These are phyloP conservation scores for Globisporangium mamillatum DNA, from an alignment of 352 stramenopile genomes.

Conservation along the genomic window DNA sequence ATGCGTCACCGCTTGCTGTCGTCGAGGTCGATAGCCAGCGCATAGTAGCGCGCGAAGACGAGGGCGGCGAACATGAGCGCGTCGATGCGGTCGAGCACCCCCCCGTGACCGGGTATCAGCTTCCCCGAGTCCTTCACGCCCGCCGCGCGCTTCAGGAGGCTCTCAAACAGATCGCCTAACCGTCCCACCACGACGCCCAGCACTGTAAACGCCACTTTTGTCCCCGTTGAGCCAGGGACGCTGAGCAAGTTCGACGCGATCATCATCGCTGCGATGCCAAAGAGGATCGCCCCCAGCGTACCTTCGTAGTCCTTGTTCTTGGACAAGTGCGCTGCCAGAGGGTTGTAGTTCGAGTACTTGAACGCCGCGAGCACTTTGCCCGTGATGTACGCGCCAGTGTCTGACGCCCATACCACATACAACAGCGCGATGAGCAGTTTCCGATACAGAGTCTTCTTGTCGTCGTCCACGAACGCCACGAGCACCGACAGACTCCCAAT, in stretches of 20 bases:
- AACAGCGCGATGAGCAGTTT: slow-evolving; percentile 67
- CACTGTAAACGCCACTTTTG: slow-evolving; percentile 80
- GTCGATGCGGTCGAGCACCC: slow-evolving; percentile 95
- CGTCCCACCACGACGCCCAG: slow-evolving; percentile 91
- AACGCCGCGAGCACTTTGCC: slow-evolving; percentile 87
- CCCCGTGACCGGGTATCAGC: slow-evolving; percentile 95
- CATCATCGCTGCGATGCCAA: slow-evolving; percentile 86
- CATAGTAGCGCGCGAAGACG: slow-evolving; percentile 67
- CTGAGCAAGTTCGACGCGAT: slow-evolving; percentile 70
- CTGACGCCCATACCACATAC: slow-evolving; percentile 76
- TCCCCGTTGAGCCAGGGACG: slow-evolving; percentile 74
- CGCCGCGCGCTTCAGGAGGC: slow-evolving; percentile 94
- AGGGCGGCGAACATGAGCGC: slow-evolving; percentile 91
- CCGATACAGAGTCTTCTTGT: slow-evolving; percentile 39
- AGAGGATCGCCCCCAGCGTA: slow-evolving; percentile 83
- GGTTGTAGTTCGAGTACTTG: slow-evolving; percentile 82
- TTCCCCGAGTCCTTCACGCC: slow-evolving; percentile 95
- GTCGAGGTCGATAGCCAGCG: slow-evolving; percentile 29
- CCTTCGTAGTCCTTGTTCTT: slow-evolving; percentile 97
- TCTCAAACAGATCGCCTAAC: slow-evolving; percentile 95
- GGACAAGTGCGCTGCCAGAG: slow-evolving; percentile 84
- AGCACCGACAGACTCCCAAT: slow-evolving; percentile 58
- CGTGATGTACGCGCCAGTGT: slow-evolving; percentile 93
- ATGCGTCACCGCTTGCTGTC: slow-evolving; percentile 14
- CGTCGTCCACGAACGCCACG: slow-evolving; percentile 63